A percentile compares a stretch with the other conserved stretches of the same genome.
Evolutionary conservation across 2,329 filamentous ascomycete genomes (phyloP).

Genomic region (Botrytis fabae): DNA sequence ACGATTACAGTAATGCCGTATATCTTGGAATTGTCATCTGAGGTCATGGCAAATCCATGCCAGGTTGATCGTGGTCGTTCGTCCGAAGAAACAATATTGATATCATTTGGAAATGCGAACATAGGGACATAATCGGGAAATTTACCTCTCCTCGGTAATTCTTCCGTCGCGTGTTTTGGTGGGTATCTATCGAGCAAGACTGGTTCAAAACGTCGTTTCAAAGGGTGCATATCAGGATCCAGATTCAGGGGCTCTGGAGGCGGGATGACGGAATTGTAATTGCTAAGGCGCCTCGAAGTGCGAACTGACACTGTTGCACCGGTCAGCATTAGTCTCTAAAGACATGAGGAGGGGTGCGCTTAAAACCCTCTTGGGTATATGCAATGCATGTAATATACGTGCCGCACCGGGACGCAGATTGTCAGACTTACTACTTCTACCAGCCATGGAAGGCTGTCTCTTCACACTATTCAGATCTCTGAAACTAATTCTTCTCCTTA

Average conservation of each 20-base stretch:
- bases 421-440: constrained; percentile 66
- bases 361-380: constrained; percentile 22
- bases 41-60: constrained; percentile 99
- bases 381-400: constrained; percentile 21
- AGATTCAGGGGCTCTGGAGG: constrained; percentile 86
- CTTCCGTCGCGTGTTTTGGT: constrained; percentile 76
- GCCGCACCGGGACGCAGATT: not conserved
- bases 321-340: constrained; percentile 25
- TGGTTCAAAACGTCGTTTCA: constrained; percentile 91
- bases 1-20: constrained; percentile 90
- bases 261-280: constrained; percentile 98
- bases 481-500: constrained; percentile 89
- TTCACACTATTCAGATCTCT: constrained; percentile 94
- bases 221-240: constrained; percentile 90
- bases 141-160: constrained; percentile 73
- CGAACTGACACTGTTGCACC: constrained; percentile 61
- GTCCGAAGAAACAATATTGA: constrained; percentile 25
- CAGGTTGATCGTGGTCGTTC: constrained; percentile 85
- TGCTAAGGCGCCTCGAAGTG: constrained; percentile 86
- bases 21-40: constrained; percentile 84
- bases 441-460: constrained; percentile 70
- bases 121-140: constrained; percentile 93
- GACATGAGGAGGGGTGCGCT: not conserved
- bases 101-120: constrained; percentile 26
- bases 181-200: constrained; percentile 95